Base-by-base conservation (phyloP, 768 basidiomycete genomes). In the Cantharellus cinnabarinus region DNA sequence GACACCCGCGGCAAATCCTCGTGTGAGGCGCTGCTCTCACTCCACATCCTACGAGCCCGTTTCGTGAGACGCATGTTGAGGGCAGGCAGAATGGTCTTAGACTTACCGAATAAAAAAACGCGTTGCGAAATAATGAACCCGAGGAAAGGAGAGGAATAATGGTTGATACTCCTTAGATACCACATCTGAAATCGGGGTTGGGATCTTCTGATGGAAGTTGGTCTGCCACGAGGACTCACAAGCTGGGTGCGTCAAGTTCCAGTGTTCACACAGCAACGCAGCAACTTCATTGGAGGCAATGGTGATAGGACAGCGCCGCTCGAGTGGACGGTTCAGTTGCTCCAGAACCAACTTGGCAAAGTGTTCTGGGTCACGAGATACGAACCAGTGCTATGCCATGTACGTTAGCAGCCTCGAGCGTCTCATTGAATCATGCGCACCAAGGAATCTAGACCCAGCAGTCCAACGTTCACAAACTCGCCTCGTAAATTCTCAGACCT, bases 211-310 rank as follows among this genome's bases (percentile, higher is more conserved):
- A 57, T 42, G 4, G 42, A 41, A 40, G 42, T 3, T 41, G 54
- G 39, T 20, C 39, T 14, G 10, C 14, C 14, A 40, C 15, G 37
- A 34, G 14, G 38, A 77, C 79, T 50, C 63, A 89, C 88, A 90
- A 51, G 86, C 85, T 39, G 88, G 85, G 10, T 83, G 85, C 66
- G 84, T 84, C 62, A 90, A 83, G 20, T 77, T 78, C 84, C 87
- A 91, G 66, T 89, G 80, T 56, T 89, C 84, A 2, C 85, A 81
- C 40, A 94, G 73, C 42, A 90, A 72, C 64, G 86, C 87, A 3
- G 89, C 85, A 4, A 89, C 79, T 64, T 90, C 85, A 61, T 86
- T 87, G 1, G 89, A 91, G 15, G 83, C 86, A 64, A 77, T 82
- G 3, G 82, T 83, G 62, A 93, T 77, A 0, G 86, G 88, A 71